Conservation (phyloP, 306 rosid genomes). For the Ormosia semicastrata region DNA sequence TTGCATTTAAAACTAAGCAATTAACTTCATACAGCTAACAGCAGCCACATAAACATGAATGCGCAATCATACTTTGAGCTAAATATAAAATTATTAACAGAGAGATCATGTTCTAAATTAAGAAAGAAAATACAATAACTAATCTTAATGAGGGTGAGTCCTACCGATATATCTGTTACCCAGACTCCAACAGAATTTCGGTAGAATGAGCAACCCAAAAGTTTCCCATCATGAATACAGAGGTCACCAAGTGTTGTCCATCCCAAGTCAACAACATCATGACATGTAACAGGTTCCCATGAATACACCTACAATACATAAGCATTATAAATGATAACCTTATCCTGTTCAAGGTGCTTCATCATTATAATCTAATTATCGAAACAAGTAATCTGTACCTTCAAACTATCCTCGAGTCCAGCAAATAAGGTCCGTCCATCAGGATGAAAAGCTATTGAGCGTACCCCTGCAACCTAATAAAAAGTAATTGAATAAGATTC, state of each 20-base stretch:
- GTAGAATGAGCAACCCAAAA: constrained; percentile 86
- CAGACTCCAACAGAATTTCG: constrained; percentile 91
- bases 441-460: constrained; percentile 82
- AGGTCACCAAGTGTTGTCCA: constrained; percentile 91
- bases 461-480: constrained; percentile 78
- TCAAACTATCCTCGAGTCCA: constrained; percentile 82
- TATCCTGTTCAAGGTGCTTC: background rate
- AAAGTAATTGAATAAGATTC: constrained; percentile 14
- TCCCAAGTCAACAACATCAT: constrained; percentile 88
- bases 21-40: background rate
- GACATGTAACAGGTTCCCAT: constrained; percentile 97
- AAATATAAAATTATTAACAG: constrained; percentile 3
- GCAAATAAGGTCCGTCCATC: constrained; percentile 92
- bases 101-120: background rate
- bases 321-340: constrained; percentile 14
- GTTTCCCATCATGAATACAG: constrained; percentile 89
- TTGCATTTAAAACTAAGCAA: background rate
- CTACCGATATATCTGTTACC: constrained; percentile 89
- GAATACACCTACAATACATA: constrained; percentile 70
- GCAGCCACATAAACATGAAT: background rate
- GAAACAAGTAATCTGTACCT: constrained; percentile 48
- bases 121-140: background rate
- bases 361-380: background rate
- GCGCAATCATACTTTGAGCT: background rate
- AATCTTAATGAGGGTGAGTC: background rate